These are phyloP conservation scores for Azolla pinnata DNA, from an alignment of 75 land plant species.

Conservation along the genomic window DNA sequence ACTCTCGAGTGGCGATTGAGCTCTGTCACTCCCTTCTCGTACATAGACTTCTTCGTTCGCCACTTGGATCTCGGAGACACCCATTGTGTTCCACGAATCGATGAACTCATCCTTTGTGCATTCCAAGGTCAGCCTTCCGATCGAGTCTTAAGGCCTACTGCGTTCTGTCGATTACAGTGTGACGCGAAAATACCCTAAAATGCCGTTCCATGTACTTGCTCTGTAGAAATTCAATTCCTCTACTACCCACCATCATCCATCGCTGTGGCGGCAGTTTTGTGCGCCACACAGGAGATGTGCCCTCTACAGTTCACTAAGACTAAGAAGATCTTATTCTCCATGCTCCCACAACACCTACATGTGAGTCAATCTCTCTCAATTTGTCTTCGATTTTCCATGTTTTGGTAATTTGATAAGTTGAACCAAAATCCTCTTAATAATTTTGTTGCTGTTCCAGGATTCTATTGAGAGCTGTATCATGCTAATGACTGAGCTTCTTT, in stretches of 20 bases:
- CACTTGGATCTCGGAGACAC: conserved; percentile 32
- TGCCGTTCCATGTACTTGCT: too few relatives aligned
- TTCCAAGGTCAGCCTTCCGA: conserved; percentile 33
- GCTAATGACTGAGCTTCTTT: conserved; percentile 10
- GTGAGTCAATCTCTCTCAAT: too few relatives aligned
- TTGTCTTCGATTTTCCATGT: too few relatives aligned
- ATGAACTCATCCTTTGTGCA: conserved; percentile 45
- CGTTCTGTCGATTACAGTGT: too few relatives aligned
- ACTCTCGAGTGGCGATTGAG: conserved; percentile 77
- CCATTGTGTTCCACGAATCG: conserved; percentile 17
- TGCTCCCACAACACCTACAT: conserved; percentile 7
- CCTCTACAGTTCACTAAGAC: conserved; percentile 21
- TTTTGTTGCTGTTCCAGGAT: too few relatives aligned
- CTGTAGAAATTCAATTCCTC: conserved; percentile 46
- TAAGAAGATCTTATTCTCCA: conserved; percentile 2
- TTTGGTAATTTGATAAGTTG: too few relatives aligned
- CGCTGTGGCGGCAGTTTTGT: conserved; percentile 46
- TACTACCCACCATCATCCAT: conserved; percentile 42
- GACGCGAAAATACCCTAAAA: too few relatives aligned
- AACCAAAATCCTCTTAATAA: too few relatives aligned
- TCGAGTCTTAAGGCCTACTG: too few relatives aligned
- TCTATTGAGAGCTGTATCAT: conserved; percentile 12
- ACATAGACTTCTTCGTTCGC: conserved; percentile 55
- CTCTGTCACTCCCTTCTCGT: conserved; percentile 65
- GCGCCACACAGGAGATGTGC: conserved; percentile 40